These are phyloP conservation scores for Bertia moriformis DNA, from an alignment of 2,329 filamentous ascomycete species.

Conservation along the genomic window DNA sequence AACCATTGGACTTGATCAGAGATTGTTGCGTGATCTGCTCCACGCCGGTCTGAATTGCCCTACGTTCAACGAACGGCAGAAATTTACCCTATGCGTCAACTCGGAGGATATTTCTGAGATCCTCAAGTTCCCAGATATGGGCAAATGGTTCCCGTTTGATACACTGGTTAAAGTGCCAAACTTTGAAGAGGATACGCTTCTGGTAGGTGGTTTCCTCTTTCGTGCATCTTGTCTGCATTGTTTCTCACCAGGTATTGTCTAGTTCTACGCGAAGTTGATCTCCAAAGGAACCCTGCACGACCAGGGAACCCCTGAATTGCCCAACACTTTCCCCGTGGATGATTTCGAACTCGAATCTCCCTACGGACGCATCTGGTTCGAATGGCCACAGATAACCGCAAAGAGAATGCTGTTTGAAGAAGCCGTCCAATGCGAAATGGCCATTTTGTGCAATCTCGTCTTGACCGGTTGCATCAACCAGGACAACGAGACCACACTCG, in stretches of 20 bases:
- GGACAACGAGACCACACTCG: background rate
- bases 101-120: background rate
- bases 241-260: background rate
- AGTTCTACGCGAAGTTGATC: background rate
- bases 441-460: background rate
- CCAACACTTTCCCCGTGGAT: background rate
- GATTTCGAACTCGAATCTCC: background rate
- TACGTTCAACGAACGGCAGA: background rate
- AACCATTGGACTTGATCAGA: background rate
- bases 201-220: background rate
- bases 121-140: background rate
- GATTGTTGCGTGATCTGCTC: background rate
- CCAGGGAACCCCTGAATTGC: background rate
- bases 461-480: background rate
- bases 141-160: conserved; percentile 1
- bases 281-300: background rate
- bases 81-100: background rate
- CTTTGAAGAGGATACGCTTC: background rate
- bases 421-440: background rate
- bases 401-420: background rate
- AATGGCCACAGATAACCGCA: background rate
- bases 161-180: background rate
- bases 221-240: background rate
- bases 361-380: background rate
- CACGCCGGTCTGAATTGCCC: background rate